Base-by-base conservation (phyloP, 75 land plant genomes). In the Cunninghamia lanceolata region DNA sequence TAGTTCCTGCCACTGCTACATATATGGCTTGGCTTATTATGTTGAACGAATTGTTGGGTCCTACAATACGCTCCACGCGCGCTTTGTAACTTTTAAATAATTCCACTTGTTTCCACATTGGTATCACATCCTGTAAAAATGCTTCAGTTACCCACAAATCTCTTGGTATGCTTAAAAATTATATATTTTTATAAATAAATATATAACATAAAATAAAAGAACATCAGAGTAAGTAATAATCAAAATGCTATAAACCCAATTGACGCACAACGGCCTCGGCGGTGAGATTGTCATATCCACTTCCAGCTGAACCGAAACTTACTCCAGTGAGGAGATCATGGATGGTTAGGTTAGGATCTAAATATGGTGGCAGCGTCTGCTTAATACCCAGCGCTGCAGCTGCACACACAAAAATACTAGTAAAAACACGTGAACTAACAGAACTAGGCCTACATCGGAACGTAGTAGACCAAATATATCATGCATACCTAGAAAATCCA, bases 291-390 rank as follows among this genome's bases (percentile, higher is more conserved):
- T 93, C 94, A 53, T 83, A 91, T 35, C 94, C 94, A 28, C 92
- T 90, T 82, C 92, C 92, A 19, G 92, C 93, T 17, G 93, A 92
- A 66, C 92, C 94, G 83, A 93, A 93, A 85, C 92, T 89, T 25
- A 93, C 94, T n/a, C 92, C 94, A 30, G 85, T 85, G 19, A 89
- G 86, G 34, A 93, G 91, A 34, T 93, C 89, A 34, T 43, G 21
- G 34, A 89, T 89, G 53, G 53, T 34, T 50, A 86, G 86, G 2
- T 68, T 9, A 0, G 92, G 92, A 87, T 93, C 92, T 53, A 93
- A 88, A 53, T 89, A 93, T 3, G 94, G 88, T 6, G 94, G 94
- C 6, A 93, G 47, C 38, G 86, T 81, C 34, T 85, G 82, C 80
- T 88, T 89, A 77, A 93, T 9, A 32, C 92, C 88, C 59, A 93